Percentiles rank a stretch among this genome's conserved stretches.
phyloP scores from a whole-genome alignment of 139 green algal genomes.

The Raphidocelis subcapitata region DNA sequence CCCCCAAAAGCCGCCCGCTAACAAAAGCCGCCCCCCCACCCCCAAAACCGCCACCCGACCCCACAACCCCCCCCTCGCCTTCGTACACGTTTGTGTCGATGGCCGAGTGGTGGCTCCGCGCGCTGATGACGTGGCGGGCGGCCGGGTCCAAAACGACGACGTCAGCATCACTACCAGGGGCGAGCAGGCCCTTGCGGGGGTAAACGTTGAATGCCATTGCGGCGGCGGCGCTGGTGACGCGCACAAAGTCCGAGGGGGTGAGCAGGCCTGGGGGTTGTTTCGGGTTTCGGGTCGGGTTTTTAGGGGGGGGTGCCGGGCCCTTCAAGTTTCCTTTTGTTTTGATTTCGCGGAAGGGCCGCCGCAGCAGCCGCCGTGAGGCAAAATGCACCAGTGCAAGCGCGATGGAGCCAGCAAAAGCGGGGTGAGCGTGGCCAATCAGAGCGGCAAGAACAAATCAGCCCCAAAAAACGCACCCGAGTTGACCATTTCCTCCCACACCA shows the following conservation, averaged over 20 bases:
- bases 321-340: too few relatives aligned
- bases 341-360: not conserved
- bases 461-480: constrained; percentile 54
- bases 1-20: not conserved
- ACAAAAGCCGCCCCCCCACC: not conserved
- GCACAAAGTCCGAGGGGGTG: constrained; percentile 78
- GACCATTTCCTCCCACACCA: constrained; percentile 86
- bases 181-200: constrained; percentile 85
- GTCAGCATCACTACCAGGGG: constrained; percentile 87
- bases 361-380: not conserved
- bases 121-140: constrained; percentile 68
- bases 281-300: too few relatives aligned
- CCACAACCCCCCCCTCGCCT: constrained; percentile 60
- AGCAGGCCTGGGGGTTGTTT: constrained; percentile 77
- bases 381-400: not conserved
- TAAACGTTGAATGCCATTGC: constrained; percentile 93
- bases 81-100: constrained; percentile 98
- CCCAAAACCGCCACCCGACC: constrained; percentile 20
- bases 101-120: constrained; percentile 72
- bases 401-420: not conserved
- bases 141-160: constrained; percentile 91
- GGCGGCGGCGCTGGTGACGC: constrained; percentile 79
- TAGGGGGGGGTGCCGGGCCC: too few relatives aligned
- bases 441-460: not conserved
- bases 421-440: not conserved